Conservation (phyloP, 768 basidiomycete genomes). For the Cantharellus cinnabarinus region DNA sequence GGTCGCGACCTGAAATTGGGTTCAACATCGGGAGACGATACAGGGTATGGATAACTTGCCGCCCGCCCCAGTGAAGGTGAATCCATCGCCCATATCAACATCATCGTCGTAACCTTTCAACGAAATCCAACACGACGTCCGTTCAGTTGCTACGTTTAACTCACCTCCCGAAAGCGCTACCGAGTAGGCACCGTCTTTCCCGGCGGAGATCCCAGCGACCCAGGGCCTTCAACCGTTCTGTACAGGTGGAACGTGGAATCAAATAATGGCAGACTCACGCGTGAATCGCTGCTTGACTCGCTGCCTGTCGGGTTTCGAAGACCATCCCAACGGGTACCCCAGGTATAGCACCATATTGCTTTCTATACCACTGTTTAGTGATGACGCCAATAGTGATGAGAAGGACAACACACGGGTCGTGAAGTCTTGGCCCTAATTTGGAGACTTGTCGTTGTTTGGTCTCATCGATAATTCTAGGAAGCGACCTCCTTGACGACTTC, state of each 20-base stretch:
- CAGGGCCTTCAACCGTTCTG: slow-evolving; percentile 32
- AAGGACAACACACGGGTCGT: neutral
- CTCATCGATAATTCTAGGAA: neutral
- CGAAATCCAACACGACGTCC: no score
- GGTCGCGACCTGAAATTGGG: slow-evolving; percentile 26
- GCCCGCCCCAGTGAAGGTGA: slow-evolving; percentile 26
- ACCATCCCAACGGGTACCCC: slow-evolving; percentile 60
- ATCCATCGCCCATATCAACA: slow-evolving; percentile 25
- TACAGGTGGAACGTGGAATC: slow-evolving; percentile 1
- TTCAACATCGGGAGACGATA: no score
- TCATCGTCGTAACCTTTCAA: slow-evolving; percentile 51
- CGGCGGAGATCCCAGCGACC: slow-evolving; percentile 62
- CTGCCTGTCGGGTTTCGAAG: slow-evolving; percentile 53
- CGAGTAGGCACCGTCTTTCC: slow-evolving; percentile 50
- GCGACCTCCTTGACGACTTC: neutral
- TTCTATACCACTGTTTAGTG: slow-evolving; percentile 22
- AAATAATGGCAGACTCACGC: slow-evolving; percentile 33
- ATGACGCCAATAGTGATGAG: neutral
- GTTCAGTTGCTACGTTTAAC: no score
- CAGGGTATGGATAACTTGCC: slow-evolving; percentile 19
- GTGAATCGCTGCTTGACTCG: slow-evolving; percentile 62
- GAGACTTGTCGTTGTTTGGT: neutral
- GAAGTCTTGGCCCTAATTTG: neutral
- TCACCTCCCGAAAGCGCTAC: slow-evolving; percentile 63
- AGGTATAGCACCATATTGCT: slow-evolving; percentile 63